Base-by-base conservation (phyloP, 1,284 basidiomycete genomes). In the Ceratobasidium theobromae region DNA sequence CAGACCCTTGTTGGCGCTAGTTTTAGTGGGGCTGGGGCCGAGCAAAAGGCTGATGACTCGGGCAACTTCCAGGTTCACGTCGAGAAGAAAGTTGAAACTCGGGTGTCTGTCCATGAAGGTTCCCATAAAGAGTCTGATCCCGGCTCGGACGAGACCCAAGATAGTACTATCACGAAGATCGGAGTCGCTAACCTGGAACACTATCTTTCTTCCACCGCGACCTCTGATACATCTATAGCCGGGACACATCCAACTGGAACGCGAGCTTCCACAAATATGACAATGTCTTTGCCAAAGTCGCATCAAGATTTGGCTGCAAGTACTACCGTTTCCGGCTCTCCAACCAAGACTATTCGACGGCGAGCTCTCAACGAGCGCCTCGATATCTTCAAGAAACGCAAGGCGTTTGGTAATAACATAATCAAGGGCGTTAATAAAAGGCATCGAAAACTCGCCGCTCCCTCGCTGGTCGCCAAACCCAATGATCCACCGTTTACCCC, bases 401-500 rank as follows among this genome's bases (percentile, higher is more conserved):
- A 11, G 16, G 41, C 25, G 3, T 58, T 58, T n/a, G 30, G 55
- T 12, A 58, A 58, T 11, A 14, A 25, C 6, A 45, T 4, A 2
- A 30, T n/a, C 23, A 43, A 45, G 53, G 21, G 32, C 28, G n/a
- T 30, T 4, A 51, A 51, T 27, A 27, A 12, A n/a, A n/a, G n/a
- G n/a, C n/a, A n/a, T 6, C 28, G 12, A 18, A 58, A 48, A 41
- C 28, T 30, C n/a, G 18, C 18, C 23, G 11, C 43, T 35, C 12
- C 35, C 21, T 16, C 18, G 14, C 14, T 43, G 8, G 43, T 43
- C 3, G 21, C 23, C 27, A 48, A 45, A 41, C 28, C 40, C 12
- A 48, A 58, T 1, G 54, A 43, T 16, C 25, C 18, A 43, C 55
- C 55, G 18, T 58, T 58, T 33, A 58, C 55, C 9, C 55, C 55